Conservation (phyloP, 164 flowering plant genomes). For the Liriodendron chinense region DNA sequence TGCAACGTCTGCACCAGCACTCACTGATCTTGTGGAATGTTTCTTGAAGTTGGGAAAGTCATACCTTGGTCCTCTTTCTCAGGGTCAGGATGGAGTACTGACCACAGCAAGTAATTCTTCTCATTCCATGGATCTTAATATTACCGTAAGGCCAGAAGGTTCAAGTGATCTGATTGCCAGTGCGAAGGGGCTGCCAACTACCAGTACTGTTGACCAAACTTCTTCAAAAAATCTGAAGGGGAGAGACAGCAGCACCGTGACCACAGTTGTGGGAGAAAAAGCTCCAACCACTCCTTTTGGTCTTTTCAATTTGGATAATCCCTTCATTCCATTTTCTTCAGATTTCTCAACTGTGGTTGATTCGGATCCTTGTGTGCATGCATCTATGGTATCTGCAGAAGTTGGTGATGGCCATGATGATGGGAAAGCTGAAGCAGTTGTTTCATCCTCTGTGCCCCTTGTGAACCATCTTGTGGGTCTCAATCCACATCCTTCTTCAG, state of each 20-base stretch:
- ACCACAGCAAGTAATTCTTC: conserved; percentile 10
- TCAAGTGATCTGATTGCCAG: conserved; percentile 11
- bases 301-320: conserved; percentile 6
- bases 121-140: conserved; percentile 10
- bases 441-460: conserved; percentile 4
- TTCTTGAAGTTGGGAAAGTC: conserved; percentile 33
- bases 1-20: conserved; percentile 36
- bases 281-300: conserved; percentile 6
- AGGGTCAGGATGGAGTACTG: conserved; percentile 15
- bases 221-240: conserved; percentile 4
- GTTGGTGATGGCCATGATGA: background rate
- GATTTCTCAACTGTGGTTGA: background rate
- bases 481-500: background rate
- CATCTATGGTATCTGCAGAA: background rate
- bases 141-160: conserved; percentile 6
- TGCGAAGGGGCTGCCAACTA: background rate
- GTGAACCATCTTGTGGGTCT: background rate
- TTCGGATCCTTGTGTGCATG: background rate
- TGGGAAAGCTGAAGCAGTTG: conserved; percentile 2
- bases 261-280: conserved; percentile 12
- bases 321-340: background rate
- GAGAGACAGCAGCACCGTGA: background rate
- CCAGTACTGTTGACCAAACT: conserved; percentile 3
- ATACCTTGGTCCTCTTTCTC: conserved; percentile 16
- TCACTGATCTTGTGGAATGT: conserved; percentile 47